Conservation (phyloP, 1,139 yeast species). For the Kurtzmaniella quercitrusa region DNA sequence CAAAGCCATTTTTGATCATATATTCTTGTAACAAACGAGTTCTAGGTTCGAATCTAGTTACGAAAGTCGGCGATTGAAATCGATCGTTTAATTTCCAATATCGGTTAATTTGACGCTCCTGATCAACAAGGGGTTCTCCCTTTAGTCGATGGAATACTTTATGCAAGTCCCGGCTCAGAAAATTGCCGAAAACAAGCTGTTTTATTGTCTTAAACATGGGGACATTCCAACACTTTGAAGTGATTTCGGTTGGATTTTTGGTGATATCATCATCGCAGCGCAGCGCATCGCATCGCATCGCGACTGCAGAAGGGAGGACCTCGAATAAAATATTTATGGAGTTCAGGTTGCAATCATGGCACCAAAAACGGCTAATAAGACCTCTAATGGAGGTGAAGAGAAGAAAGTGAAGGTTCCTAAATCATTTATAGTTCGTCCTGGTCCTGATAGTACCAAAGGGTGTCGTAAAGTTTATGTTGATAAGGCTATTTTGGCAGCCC, state of each 20-base stretch:
- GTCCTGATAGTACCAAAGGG: slow-evolving; percentile 23
- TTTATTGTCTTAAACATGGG: neutral
- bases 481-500: slow-evolving; percentile 46
- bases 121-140: neutral
- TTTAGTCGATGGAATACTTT: neutral
- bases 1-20: slow-evolving; percentile 10
- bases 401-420: slow-evolving; percentile 46
- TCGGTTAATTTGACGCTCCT: neutral
- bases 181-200: slow-evolving; percentile 7
- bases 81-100: neutral
- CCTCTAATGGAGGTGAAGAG: slow-evolving; percentile 15
- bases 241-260: neutral
- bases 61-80: neutral
- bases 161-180: slow-evolving; percentile 17
- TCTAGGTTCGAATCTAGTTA: neutral
- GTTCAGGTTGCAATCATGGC: neutral
- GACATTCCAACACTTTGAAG: neutral
- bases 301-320: neutral
- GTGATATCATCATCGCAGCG: no score
- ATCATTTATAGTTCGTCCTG: slow-evolving; percentile 58
- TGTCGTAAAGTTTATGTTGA: slow-evolving; percentile 45
- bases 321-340: neutral
- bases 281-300: neutral
- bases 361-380: neutral
- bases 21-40: neutral